Evolutionary conservation across 2,329 filamentous ascomycete genomes (phyloP).

Genomic region (Colletotrichum sp.): DNA sequence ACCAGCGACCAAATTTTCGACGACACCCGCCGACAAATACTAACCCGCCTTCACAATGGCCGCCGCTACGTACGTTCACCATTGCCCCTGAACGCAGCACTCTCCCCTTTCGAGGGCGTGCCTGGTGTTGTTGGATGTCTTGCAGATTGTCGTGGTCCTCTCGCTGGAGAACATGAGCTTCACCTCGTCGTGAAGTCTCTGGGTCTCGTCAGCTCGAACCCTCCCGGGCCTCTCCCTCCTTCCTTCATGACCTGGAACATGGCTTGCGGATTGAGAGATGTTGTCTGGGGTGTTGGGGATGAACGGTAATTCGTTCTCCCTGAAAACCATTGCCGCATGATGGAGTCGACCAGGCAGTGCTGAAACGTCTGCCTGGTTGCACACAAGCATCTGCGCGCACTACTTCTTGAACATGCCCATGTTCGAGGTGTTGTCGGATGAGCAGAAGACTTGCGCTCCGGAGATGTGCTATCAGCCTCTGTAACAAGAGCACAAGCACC

Average conservation of each 20-base stretch:
- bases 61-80: constrained; percentile 58
- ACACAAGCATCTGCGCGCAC: constrained; percentile 50
- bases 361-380: constrained; percentile 30
- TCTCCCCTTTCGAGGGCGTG: constrained; percentile 41
- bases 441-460: constrained; percentile 41
- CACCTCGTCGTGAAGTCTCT: constrained; percentile 43
- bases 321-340: constrained; percentile 75
- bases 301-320: constrained; percentile 74
- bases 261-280: constrained; percentile 63
- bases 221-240: constrained; percentile 69
- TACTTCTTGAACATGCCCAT: constrained; percentile 48
- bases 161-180: constrained; percentile 64
- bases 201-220: constrained; percentile 77
- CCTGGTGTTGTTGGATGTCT: constrained; percentile 51
- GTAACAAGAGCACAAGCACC: constrained; percentile 19
- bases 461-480: background rate
- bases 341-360: constrained; percentile 23
- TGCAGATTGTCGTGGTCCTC: constrained; percentile 84
- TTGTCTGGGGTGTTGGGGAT: constrained; percentile 78
- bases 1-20: constrained; percentile 20
- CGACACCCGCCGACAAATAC: constrained; percentile 37
- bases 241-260: constrained; percentile 47
- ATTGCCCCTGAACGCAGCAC: constrained; percentile 9
- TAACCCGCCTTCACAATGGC: constrained; percentile 45
- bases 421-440: constrained; percentile 79